Conservation (phyloP, 2,329 filamentous ascomycete species). For the Calonectria montana region DNA sequence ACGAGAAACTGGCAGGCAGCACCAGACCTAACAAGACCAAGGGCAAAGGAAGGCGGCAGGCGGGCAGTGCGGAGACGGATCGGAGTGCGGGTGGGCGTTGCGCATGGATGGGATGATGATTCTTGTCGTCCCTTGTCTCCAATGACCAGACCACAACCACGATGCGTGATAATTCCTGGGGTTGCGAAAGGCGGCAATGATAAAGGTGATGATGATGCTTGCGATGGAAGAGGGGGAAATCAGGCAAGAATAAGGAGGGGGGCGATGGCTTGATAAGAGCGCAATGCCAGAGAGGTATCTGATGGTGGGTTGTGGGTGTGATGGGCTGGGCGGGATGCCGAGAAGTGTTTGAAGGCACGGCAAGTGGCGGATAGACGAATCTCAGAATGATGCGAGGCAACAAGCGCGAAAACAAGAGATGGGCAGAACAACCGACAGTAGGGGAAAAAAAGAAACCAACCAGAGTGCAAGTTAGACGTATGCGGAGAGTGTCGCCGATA, state of each 20-base stretch:
- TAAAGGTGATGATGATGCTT: not conserved
- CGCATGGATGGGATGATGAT: conserved; percentile 27
- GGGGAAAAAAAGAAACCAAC: conserved; percentile 6
- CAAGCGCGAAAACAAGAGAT: conserved; percentile 6
- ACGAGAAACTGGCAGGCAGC: conserved; percentile 25
- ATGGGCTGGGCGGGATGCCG: conserved; percentile 38
- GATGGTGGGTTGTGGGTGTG: conserved; percentile 29
- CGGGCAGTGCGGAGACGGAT: conserved; percentile 26
- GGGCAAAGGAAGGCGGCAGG: conserved; percentile 25
- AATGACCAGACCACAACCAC: conserved; percentile 7
- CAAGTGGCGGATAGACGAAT: conserved; percentile 39
- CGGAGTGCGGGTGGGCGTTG: conserved; percentile 21
- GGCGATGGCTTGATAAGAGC: conserved; percentile 24
- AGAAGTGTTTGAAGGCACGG: conserved; percentile 35
- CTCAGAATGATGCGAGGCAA: conserved; percentile 31
- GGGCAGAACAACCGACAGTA: not conserved
- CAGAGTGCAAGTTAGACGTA: not conserved
- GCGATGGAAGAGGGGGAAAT: conserved; percentile 6
- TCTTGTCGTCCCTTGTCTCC: conserved; percentile 21
- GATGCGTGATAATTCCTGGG: not conserved
- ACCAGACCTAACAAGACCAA: conserved; percentile 22
- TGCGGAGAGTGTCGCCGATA: conserved; percentile 4
- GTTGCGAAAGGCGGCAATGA: not conserved
- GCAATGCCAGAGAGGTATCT: conserved; percentile 2
- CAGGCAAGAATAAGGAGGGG: conserved; percentile 11